phyloP scores from a whole-genome alignment of 2,329 filamentous ascomycete species.

The Trichoderma simmonsii region DNA sequence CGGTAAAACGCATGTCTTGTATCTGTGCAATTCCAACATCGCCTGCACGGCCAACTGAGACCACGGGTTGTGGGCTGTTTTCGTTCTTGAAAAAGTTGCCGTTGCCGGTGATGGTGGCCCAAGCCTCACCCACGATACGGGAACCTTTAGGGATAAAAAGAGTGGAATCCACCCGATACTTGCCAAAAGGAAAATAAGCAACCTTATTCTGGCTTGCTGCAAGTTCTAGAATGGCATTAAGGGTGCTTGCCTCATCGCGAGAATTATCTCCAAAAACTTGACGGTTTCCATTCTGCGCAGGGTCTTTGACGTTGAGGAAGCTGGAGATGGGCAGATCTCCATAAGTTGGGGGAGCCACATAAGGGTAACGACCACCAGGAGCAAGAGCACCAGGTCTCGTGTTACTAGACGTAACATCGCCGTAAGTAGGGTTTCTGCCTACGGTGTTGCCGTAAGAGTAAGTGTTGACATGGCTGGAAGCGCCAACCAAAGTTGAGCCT shows the following conservation, averaged over 20 bases:
- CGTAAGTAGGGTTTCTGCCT: constrained; percentile 39
- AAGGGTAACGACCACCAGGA: constrained; percentile 37
- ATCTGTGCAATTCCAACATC: constrained; percentile 51
- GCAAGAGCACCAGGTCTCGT: constrained; percentile 36
- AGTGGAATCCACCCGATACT: constrained; percentile 29
- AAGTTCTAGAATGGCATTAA: constrained; percentile 38
- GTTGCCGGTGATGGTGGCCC: constrained; percentile 48
- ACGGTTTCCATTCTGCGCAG: constrained; percentile 29
- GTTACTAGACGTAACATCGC: constrained; percentile 30
- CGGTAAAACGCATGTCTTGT: constrained; percentile 51
- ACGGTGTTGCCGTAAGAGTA: constrained; percentile 44
- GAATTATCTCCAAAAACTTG: constrained; percentile 38
- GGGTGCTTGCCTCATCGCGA: constrained; percentile 35
- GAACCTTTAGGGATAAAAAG: constrained; percentile 38
- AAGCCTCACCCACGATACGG: constrained; percentile 54
- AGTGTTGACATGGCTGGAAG: constrained; percentile 35
- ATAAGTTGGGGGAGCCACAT: constrained; percentile 40
- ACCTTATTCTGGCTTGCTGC: constrained; percentile 34
- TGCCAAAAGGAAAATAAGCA: constrained; percentile 31
- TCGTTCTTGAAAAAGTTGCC: constrained; percentile 43
- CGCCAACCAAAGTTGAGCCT: constrained; percentile 31
- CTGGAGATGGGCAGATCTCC: constrained; percentile 30
- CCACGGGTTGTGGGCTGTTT: constrained; percentile 46
- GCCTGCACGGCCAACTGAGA: constrained; percentile 49
- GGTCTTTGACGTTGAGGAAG: constrained; percentile 39